A percentile compares a stretch with the other conserved stretches of the same genome.
These are phyloP conservation scores for Taphrina communis DNA, from an alignment of 1,139 yeast genomes.

Conservation along the genomic window DNA sequence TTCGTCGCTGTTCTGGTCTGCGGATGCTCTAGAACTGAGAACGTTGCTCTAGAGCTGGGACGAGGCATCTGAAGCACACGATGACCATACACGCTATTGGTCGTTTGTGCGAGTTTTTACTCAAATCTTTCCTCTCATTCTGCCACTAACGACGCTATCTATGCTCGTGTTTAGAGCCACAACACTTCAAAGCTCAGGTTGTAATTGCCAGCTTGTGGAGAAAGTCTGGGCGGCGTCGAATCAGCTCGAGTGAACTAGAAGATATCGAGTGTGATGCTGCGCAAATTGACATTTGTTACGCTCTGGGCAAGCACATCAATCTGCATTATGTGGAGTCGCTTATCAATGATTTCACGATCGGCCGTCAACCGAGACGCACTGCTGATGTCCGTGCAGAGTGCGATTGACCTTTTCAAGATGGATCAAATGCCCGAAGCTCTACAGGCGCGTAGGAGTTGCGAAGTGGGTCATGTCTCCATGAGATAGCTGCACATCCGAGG, in stretches of 20 bases:
- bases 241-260: not conserved
- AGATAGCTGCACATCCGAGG: too few species aligned
- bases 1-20: not conserved
- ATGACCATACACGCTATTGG: not conserved
- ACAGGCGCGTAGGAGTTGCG: too few species aligned
- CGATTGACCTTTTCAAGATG: too few species aligned
- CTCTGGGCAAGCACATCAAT: not conserved
- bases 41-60: not conserved
- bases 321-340: not conserved
- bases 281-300: not conserved
- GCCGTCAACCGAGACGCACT: not conserved
- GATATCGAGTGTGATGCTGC: too few species aligned
- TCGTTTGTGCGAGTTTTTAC: not conserved
- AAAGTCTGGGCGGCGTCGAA: not conserved
- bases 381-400: too few species aligned
- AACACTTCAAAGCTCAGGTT: not conserved
- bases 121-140: not conserved
- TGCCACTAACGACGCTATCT: constrained; percentile 6
- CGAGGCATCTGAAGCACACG: constrained; percentile 1
- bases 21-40: not conserved
- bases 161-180: not conserved
- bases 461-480: too few species aligned
- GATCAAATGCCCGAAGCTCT: too few species aligned
- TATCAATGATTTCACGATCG: not conserved
- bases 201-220: not conserved